Conservation (phyloP, 345 rosid genomes). For the Eucalyptus sp. region DNA sequence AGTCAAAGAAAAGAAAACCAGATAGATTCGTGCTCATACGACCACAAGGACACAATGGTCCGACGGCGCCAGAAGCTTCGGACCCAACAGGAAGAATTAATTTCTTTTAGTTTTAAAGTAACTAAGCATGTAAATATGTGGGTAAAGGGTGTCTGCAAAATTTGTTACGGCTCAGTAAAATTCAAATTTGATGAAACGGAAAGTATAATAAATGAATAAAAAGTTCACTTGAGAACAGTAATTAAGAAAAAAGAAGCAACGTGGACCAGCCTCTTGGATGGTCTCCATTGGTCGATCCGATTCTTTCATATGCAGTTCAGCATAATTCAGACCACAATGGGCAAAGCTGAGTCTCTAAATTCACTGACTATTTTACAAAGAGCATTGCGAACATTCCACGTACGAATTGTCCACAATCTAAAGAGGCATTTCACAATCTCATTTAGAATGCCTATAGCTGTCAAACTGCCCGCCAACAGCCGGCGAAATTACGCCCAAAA, state of each 20-base stretch:
- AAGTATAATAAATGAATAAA: not conserved
- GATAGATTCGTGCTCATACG: not conserved
- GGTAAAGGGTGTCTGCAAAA: not conserved
- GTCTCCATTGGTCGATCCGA: not conserved
- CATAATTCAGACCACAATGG: not conserved
- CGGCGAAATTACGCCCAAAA: not conserved
- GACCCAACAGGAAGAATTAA: not conserved
- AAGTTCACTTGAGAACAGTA: not conserved
- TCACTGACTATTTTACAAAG: not conserved
- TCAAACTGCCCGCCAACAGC: not conserved
- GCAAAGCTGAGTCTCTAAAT: not conserved
- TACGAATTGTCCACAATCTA: not conserved
- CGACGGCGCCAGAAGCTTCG: not conserved
- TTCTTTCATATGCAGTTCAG: not conserved
- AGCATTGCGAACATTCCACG: not conserved
- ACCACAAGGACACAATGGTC: not conserved
- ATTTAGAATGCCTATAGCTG: not conserved
- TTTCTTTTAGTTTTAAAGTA: not conserved
- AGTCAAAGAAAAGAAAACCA: constrained; percentile 39
- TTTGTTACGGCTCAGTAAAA: not conserved
- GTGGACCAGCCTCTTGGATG: not conserved
- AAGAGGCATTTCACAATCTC: not conserved
- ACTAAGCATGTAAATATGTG: not conserved
- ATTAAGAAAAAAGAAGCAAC: not conserved
- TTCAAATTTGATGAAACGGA: not conserved